These are phyloP conservation scores for Mycena polygramma DNA, from an alignment of 768 basidiomycete species.

Conservation along the genomic window DNA sequence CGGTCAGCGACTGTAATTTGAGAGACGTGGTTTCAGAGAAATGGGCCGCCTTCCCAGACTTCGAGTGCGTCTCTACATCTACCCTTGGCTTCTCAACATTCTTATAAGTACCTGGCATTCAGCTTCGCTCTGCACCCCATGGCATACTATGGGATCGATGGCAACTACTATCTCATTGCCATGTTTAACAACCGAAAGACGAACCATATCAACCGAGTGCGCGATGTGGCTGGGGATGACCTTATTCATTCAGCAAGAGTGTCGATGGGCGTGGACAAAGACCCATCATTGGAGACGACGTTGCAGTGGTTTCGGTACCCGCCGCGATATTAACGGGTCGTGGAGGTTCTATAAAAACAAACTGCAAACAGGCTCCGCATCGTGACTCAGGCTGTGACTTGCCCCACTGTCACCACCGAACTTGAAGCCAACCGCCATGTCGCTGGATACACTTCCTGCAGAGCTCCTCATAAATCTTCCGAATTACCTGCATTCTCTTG, in stretches of 20 bases:
- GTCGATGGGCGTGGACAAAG: slow-evolving; percentile 7
- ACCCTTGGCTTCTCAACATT: background rate
- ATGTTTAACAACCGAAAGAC: slow-evolving; percentile 10
- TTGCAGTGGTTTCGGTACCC: slow-evolving; percentile 24
- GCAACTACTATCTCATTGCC: slow-evolving; percentile 17
- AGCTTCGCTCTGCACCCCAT: background rate
- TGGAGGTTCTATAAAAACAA: too few relatives aligned
- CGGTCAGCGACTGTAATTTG: background rate
- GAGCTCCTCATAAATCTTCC: slow-evolving; percentile 32
- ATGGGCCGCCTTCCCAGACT: background rate
- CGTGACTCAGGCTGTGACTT: too few relatives aligned
- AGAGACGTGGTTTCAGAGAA: slow-evolving; percentile 6
- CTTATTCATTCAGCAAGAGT: slow-evolving; percentile 22
- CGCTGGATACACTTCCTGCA: slow-evolving; percentile 23
- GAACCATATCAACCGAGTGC: slow-evolving; percentile 11
- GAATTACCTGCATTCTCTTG: slow-evolving; percentile 26
- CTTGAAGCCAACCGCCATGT: slow-evolving; percentile 9
- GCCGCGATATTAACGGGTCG: background rate
- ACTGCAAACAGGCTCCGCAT: too few relatives aligned
- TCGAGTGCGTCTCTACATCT: slow-evolving; percentile 7
- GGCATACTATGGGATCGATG: background rate
- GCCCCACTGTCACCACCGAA: too few relatives aligned
- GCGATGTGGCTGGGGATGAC: background rate
- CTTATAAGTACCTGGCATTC: background rate
- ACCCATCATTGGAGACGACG: slow-evolving; percentile 9